Evolutionary conservation across 345 rosid species (phyloP).

Genomic region (Adansonia digitata): DNA sequence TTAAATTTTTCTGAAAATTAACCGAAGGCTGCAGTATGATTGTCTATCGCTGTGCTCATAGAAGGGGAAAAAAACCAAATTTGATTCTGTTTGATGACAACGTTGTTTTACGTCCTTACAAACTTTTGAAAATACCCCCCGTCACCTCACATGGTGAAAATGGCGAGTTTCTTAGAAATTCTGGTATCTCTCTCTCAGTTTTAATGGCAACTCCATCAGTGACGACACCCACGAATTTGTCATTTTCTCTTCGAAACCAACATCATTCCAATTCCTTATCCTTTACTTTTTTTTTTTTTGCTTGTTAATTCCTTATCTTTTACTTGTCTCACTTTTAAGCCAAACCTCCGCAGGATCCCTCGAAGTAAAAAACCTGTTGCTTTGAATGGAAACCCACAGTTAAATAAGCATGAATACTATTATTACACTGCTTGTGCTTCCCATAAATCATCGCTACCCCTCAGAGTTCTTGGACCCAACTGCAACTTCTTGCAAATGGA

Average conservation of each 20-base stretch:
- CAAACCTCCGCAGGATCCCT: slow-evolving; percentile 4
- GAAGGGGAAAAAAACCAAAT: too few relatives aligned
- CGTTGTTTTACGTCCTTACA: slow-evolving; percentile 27
- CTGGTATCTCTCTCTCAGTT: slow-evolving; percentile 14
- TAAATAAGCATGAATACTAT: not conserved
- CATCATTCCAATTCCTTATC: slow-evolving; percentile 14
- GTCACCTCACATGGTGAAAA: slow-evolving; percentile 1
- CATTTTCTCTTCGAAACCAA: slow-evolving; percentile 22
- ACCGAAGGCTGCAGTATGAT: too few relatives aligned
- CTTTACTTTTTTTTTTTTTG: too few relatives aligned
- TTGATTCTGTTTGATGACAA: not conserved
- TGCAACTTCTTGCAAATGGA: slow-evolving; percentile 43
- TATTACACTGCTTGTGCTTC: not conserved
- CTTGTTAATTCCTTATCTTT: slow-evolving; percentile 13
- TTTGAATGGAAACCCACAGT: slow-evolving; percentile 14
- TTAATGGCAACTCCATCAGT: slow-evolving; percentile 44
- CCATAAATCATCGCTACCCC: slow-evolving; percentile 3
- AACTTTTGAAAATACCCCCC: not conserved
- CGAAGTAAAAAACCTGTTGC: not conserved
- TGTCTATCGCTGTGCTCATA: too few relatives aligned
- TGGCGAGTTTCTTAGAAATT: slow-evolving; percentile 15
- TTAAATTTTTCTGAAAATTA: too few relatives aligned
- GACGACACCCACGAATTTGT: slow-evolving; percentile 24
- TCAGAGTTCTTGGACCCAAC: slow-evolving; percentile 12
- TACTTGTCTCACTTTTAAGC: slow-evolving; percentile 9